Evolutionary conservation across 176 grass and related monocot genomes (phyloP).

Genomic region (Neostapfia colusana): DNA sequence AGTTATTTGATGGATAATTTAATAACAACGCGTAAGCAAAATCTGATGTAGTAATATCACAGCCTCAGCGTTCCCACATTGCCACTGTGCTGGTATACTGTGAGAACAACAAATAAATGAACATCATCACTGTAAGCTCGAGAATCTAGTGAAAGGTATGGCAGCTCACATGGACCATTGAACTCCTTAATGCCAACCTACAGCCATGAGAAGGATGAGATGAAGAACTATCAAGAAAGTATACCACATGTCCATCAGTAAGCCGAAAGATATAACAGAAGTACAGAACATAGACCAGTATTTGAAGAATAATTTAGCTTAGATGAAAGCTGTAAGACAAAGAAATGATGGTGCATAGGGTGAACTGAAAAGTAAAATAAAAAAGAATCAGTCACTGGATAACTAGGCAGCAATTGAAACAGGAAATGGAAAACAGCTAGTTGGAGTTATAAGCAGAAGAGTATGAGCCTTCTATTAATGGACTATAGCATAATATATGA

Average conservation of each 20-base stretch:
- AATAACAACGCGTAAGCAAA: neutral
- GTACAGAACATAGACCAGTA: neutral
- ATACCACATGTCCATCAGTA: neutral
- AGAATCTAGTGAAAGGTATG: slow-evolving; percentile 17
- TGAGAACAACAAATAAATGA: slow-evolving; percentile 1
- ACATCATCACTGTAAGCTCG: neutral
- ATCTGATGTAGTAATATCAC: neutral
- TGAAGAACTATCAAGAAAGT: slow-evolving; percentile 7
- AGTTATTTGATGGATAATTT: neutral
- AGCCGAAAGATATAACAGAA: neutral
- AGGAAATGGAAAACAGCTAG: slow-evolving; percentile 7
- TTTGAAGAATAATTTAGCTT: slow-evolving; percentile 13
- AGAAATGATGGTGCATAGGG: neutral
- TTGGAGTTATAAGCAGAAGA: slow-evolving; percentile 6
- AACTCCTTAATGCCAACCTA: slow-evolving; percentile 25
- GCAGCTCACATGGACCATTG: slow-evolving; percentile 27
- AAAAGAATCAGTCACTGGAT: neutral
- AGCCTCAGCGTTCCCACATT: neutral
- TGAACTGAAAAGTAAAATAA: slow-evolving; percentile 8
- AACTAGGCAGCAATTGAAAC: slow-evolving; percentile 12
- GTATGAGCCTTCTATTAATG: slow-evolving; percentile 12
- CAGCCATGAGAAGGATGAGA: neutral
- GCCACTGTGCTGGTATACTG: neutral
- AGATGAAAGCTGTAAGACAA: slow-evolving; percentile 4
- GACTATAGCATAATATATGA: slow-evolving; percentile 11